Conservation (phyloP, 2,329 filamentous ascomycete species). For the Aspergillus uvarum region DNA sequence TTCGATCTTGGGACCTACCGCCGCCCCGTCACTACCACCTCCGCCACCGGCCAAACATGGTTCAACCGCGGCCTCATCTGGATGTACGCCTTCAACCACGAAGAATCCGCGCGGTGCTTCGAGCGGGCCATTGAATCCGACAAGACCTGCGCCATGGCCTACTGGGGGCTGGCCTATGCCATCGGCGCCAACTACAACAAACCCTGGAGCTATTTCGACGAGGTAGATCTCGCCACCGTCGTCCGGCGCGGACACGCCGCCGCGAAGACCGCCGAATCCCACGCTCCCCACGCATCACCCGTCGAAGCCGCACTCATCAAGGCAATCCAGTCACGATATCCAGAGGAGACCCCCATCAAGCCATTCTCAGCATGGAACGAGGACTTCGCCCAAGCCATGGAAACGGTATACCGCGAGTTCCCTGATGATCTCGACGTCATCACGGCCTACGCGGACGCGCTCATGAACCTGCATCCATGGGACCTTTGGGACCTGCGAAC, state of each 20-base stretch:
- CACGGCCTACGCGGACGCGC: slow-evolving; percentile 60
- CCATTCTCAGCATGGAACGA: slow-evolving; percentile 56
- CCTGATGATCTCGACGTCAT: slow-evolving; percentile 60
- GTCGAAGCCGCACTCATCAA: slow-evolving; percentile 62
- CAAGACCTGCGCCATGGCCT: slow-evolving; percentile 45
- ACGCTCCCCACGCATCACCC: slow-evolving; percentile 39
- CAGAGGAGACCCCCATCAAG: slow-evolving; percentile 50
- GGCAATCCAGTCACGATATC: slow-evolving; percentile 60
- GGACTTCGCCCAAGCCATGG: slow-evolving; percentile 62
- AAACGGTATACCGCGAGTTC: slow-evolving; percentile 52
- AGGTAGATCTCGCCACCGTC: slow-evolving; percentile 38
- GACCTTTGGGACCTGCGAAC: slow-evolving; percentile 61
- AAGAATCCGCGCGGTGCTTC: slow-evolving; percentile 63
- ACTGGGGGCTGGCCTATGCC: slow-evolving; percentile 53
- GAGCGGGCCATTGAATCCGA: slow-evolving; percentile 45
- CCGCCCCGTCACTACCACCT: slow-evolving; percentile 56
- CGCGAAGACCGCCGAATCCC: slow-evolving; percentile 44
- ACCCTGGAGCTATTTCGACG: slow-evolving; percentile 51
- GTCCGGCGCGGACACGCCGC: slow-evolving; percentile 51
- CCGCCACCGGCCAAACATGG: slow-evolving; percentile 59
- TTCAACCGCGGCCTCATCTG: slow-evolving; percentile 72
- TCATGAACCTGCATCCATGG: slow-evolving; percentile 67
- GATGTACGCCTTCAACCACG: slow-evolving; percentile 75
- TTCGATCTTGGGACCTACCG: slow-evolving; percentile 61
- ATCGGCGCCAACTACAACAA: slow-evolving; percentile 56